phyloP scores from a whole-genome alignment of 2,329 filamentous ascomycete genomes.

The Diaporthe destruens region DNA sequence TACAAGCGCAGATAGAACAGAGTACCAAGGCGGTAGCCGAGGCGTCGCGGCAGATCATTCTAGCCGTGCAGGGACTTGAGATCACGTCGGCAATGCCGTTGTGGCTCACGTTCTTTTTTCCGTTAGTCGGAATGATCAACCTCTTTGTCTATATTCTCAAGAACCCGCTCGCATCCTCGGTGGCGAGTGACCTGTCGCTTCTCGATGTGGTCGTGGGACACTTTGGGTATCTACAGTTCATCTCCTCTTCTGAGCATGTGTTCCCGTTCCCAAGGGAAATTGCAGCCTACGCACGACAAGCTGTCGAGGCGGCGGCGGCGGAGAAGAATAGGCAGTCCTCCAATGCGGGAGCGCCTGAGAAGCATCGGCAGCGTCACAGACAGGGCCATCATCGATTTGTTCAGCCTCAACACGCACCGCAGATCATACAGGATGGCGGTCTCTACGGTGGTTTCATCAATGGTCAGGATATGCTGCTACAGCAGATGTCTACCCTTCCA shows the following conservation, averaged over 20 bases:
- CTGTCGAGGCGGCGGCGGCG: too few species aligned
- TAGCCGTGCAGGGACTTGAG: not conserved
- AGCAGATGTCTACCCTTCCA: too few species aligned
- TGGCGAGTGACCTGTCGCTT: conserved; percentile 34
- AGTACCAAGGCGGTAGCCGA: conserved; percentile 26
- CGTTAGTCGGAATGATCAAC: conserved; percentile 41
- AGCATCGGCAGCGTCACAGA: too few species aligned
- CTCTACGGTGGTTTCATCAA: too few species aligned
- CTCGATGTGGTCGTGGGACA: conserved; percentile 30
- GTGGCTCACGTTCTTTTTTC: conserved; percentile 41
- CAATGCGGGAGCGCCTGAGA: too few species aligned
- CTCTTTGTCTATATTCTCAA: conserved; percentile 43
- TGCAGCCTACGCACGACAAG: conserved; percentile 1
- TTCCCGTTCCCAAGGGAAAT: conserved; percentile 26
- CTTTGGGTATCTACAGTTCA: conserved; percentile 24
- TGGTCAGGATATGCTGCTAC: too few species aligned
- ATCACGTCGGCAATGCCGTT: conserved; percentile 17
- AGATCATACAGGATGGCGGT: too few species aligned
- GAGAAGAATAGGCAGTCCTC: too few species aligned
- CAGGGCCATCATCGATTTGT: too few species aligned
- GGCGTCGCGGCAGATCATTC: conserved; percentile 12
- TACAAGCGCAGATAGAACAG: conserved; percentile 16
- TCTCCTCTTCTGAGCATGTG: conserved; percentile 13
- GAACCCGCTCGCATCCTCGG: conserved; percentile 20
- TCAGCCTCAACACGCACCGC: too few species aligned